Conservation (phyloP, 495 filamentous ascomycete species). For the Penicillium maclennaniae region DNA sequence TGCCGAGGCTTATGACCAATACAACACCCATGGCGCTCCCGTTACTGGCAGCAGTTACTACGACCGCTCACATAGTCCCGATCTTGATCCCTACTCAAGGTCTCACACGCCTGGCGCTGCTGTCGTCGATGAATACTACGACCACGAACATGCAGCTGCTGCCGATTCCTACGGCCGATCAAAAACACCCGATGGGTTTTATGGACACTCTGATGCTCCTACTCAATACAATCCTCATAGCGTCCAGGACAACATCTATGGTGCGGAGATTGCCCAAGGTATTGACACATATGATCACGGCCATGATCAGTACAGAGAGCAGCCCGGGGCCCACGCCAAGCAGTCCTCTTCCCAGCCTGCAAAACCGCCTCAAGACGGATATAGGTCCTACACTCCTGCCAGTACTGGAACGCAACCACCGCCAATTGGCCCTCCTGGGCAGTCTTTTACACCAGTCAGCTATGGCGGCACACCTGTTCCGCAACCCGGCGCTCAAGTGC, state of each 20-base stretch:
- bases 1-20: background rate
- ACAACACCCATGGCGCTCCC: background rate
- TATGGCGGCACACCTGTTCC: slow-evolving; percentile 17
- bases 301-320: slow-evolving; percentile 3
- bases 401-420: slow-evolving; percentile 4
- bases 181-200: background rate
- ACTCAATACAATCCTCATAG: slow-evolving; percentile 6
- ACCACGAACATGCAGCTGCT: background rate
- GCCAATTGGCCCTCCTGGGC: background rate
- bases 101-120: background rate
- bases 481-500: slow-evolving; percentile 2
- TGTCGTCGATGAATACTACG: slow-evolving; percentile 5
- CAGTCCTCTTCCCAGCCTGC: slow-evolving; percentile 7
- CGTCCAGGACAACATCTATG: background rate
- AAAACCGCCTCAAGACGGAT: slow-evolving; percentile 12
- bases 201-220: background rate
- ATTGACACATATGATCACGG: background rate
- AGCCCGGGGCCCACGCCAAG: background rate
- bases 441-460: slow-evolving; percentile 22
- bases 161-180: background rate
- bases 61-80: background rate
- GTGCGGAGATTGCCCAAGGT: background rate
- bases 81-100: slow-evolving; percentile 2
- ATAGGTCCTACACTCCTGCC: slow-evolving; percentile 17
- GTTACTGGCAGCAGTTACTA: slow-evolving; percentile 1